These are phyloP conservation scores for Carnegiea gigantea DNA, from an alignment of 179 eudicot genomes.

Conservation along the genomic window DNA sequence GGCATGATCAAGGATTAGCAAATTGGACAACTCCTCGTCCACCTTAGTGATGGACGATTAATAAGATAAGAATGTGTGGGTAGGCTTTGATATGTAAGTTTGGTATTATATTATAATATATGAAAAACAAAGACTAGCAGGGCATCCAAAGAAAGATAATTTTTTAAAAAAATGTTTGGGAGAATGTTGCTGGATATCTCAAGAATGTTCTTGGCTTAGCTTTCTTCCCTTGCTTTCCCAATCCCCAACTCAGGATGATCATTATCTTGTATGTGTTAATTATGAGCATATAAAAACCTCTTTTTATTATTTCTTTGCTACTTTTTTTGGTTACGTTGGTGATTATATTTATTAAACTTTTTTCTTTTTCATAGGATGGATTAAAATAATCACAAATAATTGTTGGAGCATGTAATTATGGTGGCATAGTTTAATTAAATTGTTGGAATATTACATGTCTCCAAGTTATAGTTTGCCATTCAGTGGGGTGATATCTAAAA, in stretches of 20 bases:
- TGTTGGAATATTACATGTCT: too few species aligned
- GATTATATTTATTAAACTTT: too few species aligned
- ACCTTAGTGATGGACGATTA: too few species aligned
- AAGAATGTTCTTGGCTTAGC: not conserved
- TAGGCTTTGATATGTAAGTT: not conserved
- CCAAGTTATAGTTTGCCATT: too few species aligned
- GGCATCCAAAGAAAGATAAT: not conserved
- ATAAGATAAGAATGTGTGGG: not conserved
- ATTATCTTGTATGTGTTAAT: not conserved
- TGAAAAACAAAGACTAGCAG: not conserved
- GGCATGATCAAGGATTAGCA: conserved; percentile 17
- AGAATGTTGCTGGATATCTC: not conserved
- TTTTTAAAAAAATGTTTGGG: not conserved
- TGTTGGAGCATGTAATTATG: too few species aligned
- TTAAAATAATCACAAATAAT: too few species aligned
- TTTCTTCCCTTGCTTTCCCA: not conserved
- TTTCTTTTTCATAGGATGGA: too few species aligned
- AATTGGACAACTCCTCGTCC: conserved; percentile 15
- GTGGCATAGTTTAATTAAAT: too few species aligned
- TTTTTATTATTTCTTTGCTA: too few species aligned
- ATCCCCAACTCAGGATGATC: not conserved
- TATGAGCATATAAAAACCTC: not conserved
- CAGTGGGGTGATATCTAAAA: too few species aligned
- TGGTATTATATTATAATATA: too few species aligned
- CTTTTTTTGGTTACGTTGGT: not conserved